Percentiles rank a stretch among this genome's conserved stretches.
Conservation (phyloP, 2,329 filamentous ascomycete species). For the Helicocarpus griseus region DNA sequence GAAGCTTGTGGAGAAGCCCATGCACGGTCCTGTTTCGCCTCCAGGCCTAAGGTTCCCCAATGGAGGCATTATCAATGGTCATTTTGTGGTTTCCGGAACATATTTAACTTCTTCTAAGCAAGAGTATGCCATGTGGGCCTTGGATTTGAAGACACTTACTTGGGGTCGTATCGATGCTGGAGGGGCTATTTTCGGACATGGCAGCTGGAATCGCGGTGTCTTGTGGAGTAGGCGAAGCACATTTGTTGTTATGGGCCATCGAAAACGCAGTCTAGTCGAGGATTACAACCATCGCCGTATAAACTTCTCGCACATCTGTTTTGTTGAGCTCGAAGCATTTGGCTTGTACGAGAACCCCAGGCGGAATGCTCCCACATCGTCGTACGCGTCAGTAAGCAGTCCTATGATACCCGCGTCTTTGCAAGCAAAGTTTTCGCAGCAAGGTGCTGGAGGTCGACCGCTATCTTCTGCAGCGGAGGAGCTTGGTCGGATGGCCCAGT, state of each 20-base stretch:
- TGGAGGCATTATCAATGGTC: conserved; percentile 86
- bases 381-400: conserved; percentile 74
- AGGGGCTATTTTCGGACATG: conserved; percentile 86
- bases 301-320: conserved; percentile 93
- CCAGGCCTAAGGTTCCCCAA: conserved; percentile 93
- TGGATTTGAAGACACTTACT: conserved; percentile 76
- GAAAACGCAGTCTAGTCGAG: conserved; percentile 86
- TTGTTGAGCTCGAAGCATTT: conserved; percentile 95
- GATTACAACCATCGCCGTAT: conserved; percentile 97
- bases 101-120: conserved; percentile 97
- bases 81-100: conserved; percentile 95
- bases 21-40: conserved; percentile 71
- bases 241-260: conserved; percentile 90
- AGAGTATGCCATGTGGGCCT: conserved; percentile 92
- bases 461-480: conserved; percentile 73
- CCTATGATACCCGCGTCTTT: conserved; percentile 50
- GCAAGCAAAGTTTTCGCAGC: conserved; percentile 39
- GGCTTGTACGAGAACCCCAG: conserved; percentile 94
- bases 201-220: conserved; percentile 94
- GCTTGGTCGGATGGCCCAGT: conserved; percentile 69
- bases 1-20: conserved; percentile 72
- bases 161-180: conserved; percentile 96
- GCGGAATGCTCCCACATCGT: conserved; percentile 65
- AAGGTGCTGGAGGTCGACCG: conserved; percentile 63
- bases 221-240: conserved; percentile 89